phyloP scores from a whole-genome alignment of 1,284 basidiomycete genomes.

The Microbotryum saponariae region DNA sequence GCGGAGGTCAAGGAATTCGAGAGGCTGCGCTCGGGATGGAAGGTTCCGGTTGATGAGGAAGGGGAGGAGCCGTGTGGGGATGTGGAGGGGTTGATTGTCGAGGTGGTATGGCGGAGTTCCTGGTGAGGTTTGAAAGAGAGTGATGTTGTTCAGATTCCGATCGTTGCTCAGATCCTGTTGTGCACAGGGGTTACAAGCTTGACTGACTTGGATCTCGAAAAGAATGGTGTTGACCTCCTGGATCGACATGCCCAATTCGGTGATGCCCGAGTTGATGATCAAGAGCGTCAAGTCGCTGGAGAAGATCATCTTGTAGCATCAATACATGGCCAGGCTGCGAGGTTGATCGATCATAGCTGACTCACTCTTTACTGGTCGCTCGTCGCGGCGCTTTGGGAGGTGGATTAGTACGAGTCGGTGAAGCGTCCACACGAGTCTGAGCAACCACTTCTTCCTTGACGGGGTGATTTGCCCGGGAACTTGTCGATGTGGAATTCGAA shows the following conservation, averaged over 20 bases:
- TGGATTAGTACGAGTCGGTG: not conserved
- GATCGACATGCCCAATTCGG: conserved; percentile 27
- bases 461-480: no score
- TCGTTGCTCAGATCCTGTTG: no score
- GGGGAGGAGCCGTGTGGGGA: not conserved
- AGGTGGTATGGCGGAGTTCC: conserved; percentile 30
- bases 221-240: conserved; percentile 31
- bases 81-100: not conserved
- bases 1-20: not conserved
- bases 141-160: not conserved
- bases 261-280: conserved; percentile 23
- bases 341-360: not conserved
- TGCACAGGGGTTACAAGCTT: not conserved
- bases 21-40: not conserved
- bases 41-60: not conserved
- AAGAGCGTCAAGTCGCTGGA: conserved; percentile 21
- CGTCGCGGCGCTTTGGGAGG: not conserved
- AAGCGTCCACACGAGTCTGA: no score
- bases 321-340: not conserved
- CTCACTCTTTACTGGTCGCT: not conserved
- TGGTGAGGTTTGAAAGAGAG: conserved; percentile 3
- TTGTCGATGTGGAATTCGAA: no score
- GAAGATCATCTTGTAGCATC: not conserved
- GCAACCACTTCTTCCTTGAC: no score
- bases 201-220: conserved; percentile 34